A percentile compares a stretch with the other conserved stretches of the same genome.
phyloP scores from a whole-genome alignment of 371 early-diverging fungal genomes.

The Fennellomyces sp. region DNA sequence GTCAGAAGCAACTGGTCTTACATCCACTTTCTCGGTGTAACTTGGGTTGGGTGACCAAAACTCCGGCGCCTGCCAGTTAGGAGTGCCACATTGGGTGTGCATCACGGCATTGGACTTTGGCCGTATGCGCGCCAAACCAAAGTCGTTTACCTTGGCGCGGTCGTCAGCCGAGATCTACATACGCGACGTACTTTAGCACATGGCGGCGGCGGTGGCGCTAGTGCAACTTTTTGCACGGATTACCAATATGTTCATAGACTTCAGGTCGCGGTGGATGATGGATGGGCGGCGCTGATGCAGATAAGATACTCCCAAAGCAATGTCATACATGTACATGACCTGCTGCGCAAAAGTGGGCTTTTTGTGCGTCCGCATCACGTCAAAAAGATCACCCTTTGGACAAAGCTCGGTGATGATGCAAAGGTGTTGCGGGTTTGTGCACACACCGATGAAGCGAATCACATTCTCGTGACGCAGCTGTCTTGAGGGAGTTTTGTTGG shows the following conservation, averaged over 20 bases:
- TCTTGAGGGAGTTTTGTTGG: constrained; percentile 26
- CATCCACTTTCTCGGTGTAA: constrained; percentile 73
- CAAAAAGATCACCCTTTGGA: constrained; percentile 76
- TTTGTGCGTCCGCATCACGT: constrained; percentile 68
- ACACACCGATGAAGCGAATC: constrained; percentile 76
- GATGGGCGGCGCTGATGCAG: constrained; percentile 57
- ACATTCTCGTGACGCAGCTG: constrained; percentile 81
- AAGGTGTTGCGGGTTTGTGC: constrained; percentile 66
- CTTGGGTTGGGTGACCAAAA: constrained; percentile 74
- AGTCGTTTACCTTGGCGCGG: constrained; percentile 81
- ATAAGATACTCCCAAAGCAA: constrained; percentile 76
- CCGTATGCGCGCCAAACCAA: constrained; percentile 78
- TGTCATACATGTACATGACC: constrained; percentile 83
- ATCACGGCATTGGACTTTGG: constrained; percentile 67
- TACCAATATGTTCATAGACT: constrained; percentile 86
- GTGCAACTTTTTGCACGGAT: neutral
- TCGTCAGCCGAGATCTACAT: constrained; percentile 67
- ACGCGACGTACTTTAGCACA: too few relatives aligned
- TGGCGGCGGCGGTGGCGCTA: neutral
- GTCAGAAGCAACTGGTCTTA: constrained; percentile 9
- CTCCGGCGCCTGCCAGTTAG: constrained; percentile 86
- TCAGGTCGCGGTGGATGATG: constrained; percentile 69
- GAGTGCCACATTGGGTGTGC: constrained; percentile 79
- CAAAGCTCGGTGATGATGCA: constrained; percentile 80
- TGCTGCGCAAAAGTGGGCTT: constrained; percentile 68